phyloP scores from a whole-genome alignment of 2,329 filamentous ascomycete genomes.

The Paracoccidioides lutzii region DNA sequence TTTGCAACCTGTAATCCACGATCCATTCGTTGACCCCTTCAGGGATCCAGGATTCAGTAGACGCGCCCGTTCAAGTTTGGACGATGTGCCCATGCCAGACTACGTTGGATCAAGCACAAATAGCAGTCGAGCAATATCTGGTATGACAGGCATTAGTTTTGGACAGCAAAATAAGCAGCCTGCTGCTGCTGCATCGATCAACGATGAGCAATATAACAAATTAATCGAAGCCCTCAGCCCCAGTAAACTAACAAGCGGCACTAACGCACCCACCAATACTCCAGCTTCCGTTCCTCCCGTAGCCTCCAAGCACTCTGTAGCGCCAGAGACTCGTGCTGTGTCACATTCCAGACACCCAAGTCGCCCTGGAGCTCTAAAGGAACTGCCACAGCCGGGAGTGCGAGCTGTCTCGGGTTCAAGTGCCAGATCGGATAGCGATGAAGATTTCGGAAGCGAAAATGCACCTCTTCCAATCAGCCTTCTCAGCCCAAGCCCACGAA shows the following conservation, averaged over 20 bases:
- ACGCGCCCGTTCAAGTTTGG: slow-evolving; percentile 25
- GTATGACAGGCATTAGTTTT: slow-evolving; percentile 29
- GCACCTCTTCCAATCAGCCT: slow-evolving; percentile 15
- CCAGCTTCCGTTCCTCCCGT: slow-evolving; percentile 15
- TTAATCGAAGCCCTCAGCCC: slow-evolving; percentile 28
- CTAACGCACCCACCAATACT: slow-evolving; percentile 22
- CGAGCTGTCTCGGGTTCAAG: slow-evolving; percentile 24
- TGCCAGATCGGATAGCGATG: slow-evolving; percentile 14
- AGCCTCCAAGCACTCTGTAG: slow-evolving; percentile 18
- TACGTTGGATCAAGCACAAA: slow-evolving; percentile 29
- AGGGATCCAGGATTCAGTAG: slow-evolving; percentile 15
- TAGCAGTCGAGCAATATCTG: slow-evolving; percentile 30
- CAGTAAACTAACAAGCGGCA: slow-evolving; percentile 18
- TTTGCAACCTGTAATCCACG: slow-evolving; percentile 20
- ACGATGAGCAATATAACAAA: slow-evolving; percentile 27
- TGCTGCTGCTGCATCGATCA: slow-evolving; percentile 20
- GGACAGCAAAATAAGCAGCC: slow-evolving; percentile 29
- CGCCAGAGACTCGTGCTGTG: slow-evolving; percentile 18
- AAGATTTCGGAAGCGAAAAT: slow-evolving; percentile 12
- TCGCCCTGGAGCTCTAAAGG: slow-evolving; percentile 16
- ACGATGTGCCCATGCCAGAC: slow-evolving; percentile 39
- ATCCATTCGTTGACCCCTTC: slow-evolving; percentile 32
- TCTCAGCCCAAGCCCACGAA: slow-evolving; percentile 20
- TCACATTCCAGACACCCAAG: slow-evolving; percentile 15
- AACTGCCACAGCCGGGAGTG: slow-evolving; percentile 19